Base-by-base conservation (phyloP, 257 asterid genomes). In the Fraxinus quadrangulata region DNA sequence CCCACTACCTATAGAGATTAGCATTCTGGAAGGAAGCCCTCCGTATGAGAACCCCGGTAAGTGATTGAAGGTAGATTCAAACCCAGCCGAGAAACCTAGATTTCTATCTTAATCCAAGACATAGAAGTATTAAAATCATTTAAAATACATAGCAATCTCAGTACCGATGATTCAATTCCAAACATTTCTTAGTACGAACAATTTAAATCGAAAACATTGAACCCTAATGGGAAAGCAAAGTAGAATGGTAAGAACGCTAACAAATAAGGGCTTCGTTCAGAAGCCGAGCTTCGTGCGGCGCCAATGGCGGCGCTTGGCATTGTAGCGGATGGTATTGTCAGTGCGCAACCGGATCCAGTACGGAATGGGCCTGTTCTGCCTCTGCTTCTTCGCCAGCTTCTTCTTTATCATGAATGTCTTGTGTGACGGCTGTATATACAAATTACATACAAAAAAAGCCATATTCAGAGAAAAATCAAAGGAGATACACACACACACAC, bases 271-370 rank as follows among this genome's bases (percentile, higher is more conserved):
- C 37, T 31, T 28, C 69, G 79, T 83, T 86, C 74, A 87, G 84
- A 84, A 87, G 19, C 90, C 90, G 83, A 87, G 90, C 88, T 87
- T 87, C 78, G 90, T 87, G 72, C 90, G 90, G 81, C 90, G 88
- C 90, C 90, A 87, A 59, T 87, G 90, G 79, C 90, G 88, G 80
- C 90, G 90, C 87, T 87, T 87, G 78, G 88, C 90, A 77, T 87
- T 87, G 90, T 84, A 87, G 81, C 86, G 85, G 78, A 87, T 87
- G 78, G 90, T 87, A 77, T 87, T 87, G 81, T 84, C 90, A 24
- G 90, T 87, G 26, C 88, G 83, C 88, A 87, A 80, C n/a, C 90
- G 81, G 84, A 87, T 87, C 90, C 90, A 87, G 85, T 87, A 84
- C 3, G 90, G 88, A 65, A 87, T 87, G 13, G 90, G 88, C 85